These are phyloP conservation scores for Vitis hybrid DNA, from an alignment of 177 flowering plant genomes.

Conservation along the genomic window DNA sequence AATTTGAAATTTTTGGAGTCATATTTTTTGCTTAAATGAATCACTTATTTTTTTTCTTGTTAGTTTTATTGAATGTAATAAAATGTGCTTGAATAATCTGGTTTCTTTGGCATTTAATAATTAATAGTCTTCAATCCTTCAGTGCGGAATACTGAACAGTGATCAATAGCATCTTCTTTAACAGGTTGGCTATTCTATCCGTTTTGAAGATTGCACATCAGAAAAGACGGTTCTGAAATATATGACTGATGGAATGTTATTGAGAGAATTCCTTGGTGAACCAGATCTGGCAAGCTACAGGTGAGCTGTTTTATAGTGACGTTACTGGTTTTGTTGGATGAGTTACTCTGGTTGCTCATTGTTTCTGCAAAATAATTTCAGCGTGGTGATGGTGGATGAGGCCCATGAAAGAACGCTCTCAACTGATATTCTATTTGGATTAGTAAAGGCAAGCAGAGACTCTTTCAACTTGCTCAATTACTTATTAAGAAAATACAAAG, in stretches of 20 bases:
- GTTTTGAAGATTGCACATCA: slow-evolving; percentile 98
- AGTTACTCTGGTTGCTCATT: slow-evolving; percentile 1
- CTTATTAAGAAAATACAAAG: too few species aligned
- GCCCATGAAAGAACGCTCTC: slow-evolving; percentile 98
- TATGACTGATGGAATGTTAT: slow-evolving; percentile 98
- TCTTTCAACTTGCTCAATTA: not conserved
- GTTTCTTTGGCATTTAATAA: not conserved
- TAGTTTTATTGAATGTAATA: too few species aligned
- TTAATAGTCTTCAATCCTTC: not conserved
- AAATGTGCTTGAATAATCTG: too few species aligned
- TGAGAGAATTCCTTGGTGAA: slow-evolving; percentile 94
- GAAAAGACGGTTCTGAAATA: slow-evolving; percentile 91
- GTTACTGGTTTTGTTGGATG: slow-evolving; percentile 5
- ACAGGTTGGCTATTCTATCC: slow-evolving; percentile 96
- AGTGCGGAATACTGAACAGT: not conserved
- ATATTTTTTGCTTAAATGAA: too few species aligned
- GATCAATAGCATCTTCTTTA: not conserved
- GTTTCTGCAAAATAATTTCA: slow-evolving; percentile 31
- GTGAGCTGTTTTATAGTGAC: slow-evolving; percentile 28
- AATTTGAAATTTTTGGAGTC: too few species aligned
- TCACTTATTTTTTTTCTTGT: too few species aligned
- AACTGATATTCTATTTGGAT: slow-evolving; percentile 91
- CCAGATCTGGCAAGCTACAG: slow-evolving; percentile 93
- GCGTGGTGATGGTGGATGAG: slow-evolving; percentile 98
- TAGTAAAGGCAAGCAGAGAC: slow-evolving; percentile 62